Evolutionary conservation across 768 basidiomycete species (phyloP), one percentile per base, ranked within the genome.

Genomic region (Russula compacta): DNA sequence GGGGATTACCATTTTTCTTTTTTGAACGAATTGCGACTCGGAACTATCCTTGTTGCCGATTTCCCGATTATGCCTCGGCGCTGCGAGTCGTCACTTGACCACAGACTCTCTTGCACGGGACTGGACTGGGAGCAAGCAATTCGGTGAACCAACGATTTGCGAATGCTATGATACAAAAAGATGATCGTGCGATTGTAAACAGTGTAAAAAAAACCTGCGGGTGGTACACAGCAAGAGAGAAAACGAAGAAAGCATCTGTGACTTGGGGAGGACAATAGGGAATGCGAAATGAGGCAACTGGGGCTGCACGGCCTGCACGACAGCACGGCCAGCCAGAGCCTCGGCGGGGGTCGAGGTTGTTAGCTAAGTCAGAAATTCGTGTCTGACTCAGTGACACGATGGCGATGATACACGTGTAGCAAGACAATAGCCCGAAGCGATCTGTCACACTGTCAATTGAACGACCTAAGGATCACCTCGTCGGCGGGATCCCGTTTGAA

Each of bases 401-500:
- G 21, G 50, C 48, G 48, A 61, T 17, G 21, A 56, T 42, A 36
- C 33, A 54, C 43, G n/a, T 29, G 24, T 49, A 17, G 48, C 54
- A 48, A 54, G 39, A 60, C 39, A 24, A 56, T 29, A 19, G 35
- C 47, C 40, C 6, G 39, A 38, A 46, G 32, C 49, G 33, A 59
- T 33, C 17, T 39, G 52, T 21, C 24, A 47, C 55, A 42, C 14
- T 39, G 35, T 21, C 17, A 19, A 44, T 55, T 54, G 19, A 64
- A 56, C n/a, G 63, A 56, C 10, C 49, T 35, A 33, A 65, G 44
- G 29, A 65, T 56, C 52, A 32, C 42, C 53, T 63, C 53, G 21
- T 65, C 64, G 10, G 32, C 21, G n/a, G 61, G 62, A 35, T 65
- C 42, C 33, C 64, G 64, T 24, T 48, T 39, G 2, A 43, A 52